Base-by-base conservation (phyloP, 345 rosid species). In the Dovyalis caffra region DNA sequence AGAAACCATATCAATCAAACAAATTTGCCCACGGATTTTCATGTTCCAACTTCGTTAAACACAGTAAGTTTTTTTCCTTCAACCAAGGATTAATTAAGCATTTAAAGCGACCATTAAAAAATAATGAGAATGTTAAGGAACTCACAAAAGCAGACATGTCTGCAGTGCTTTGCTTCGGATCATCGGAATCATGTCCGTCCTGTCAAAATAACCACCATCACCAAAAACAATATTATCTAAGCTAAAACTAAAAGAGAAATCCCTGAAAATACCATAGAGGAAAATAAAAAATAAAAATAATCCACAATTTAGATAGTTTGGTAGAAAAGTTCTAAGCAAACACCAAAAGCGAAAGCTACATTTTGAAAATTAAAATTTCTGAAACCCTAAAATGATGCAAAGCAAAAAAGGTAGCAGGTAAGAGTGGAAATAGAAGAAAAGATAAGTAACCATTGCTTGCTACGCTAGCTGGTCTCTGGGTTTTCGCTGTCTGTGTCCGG, bases 131-230 rank as follows among this genome's bases (percentile, higher is more conserved):
- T 10, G 71, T 34, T 7, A 38, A 70, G 68, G 60, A 77, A 87
- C 94, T 86, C 73, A 90, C 94, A 67, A 90, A 88, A 73, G 78
- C 87, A 5, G 91, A 86, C 94, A 88, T 86, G 62, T 90, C 94
- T 49, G 87, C 86, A 69, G 89, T 78, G 81, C 85, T 87, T 78
- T 91, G 93, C 85, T 94, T 90, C 6, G 85, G 77, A 71, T 88
- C 91, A 66, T 89, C 96, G 6, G 94, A 85, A 80, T 87, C 92
- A 60, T 92, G 86, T 5, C 93, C 94, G 43, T 92, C 97, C 98
- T 92, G 83, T 77, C 35, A 77, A 53, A 71, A 23, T 25, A 26
- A 33, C 35, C 21, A 64, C 0, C 25, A 6, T 40, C 8, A 35
- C 66, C 25, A 47, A 7, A 25, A 58, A 38, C n/a, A 23, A 4